A percentile compares a stretch with the other conserved stretches of the same genome.
Conservation (phyloP, 108 stramenopile genomes). For the Phaeodactylum tricornutum region DNA sequence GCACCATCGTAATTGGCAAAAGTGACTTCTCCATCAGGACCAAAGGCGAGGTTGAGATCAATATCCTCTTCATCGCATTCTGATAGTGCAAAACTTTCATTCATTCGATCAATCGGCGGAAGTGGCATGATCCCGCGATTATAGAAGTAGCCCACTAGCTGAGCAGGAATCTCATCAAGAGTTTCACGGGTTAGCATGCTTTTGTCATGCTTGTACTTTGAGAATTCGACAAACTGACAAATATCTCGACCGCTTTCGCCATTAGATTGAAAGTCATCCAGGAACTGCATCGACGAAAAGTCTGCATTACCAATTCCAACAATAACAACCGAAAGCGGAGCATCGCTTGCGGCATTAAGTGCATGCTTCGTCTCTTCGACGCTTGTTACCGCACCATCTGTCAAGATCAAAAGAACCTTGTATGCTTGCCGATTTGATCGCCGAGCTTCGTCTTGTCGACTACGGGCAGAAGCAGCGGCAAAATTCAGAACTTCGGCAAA, state of each 20-base stretch:
- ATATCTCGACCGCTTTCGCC: conserved; percentile 49
- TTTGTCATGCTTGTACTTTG: conserved; percentile 25
- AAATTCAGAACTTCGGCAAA: conserved; percentile 76
- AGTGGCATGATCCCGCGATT: conserved; percentile 32
- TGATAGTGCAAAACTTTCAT: neutral
- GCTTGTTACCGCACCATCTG: conserved; percentile 84
- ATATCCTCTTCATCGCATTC: conserved; percentile 21
- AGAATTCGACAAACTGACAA: conserved; percentile 74
- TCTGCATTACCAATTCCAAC: conserved; percentile 79
- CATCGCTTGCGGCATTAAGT: conserved; percentile 39
- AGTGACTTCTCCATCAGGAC: conserved; percentile 7
- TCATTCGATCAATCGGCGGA: conserved; percentile 12
- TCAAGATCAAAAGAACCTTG: conserved; percentile 79
- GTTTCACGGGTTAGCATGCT: conserved; percentile 50
- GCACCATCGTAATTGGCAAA: conserved; percentile 4
- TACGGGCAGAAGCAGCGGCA: conserved; percentile 44
- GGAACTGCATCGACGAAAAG: conserved; percentile 70
- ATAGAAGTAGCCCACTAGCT: conserved; percentile 63
- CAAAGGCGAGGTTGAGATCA: conserved; percentile 17
- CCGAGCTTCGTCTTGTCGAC: conserved; percentile 20
- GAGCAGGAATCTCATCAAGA: conserved; percentile 74
- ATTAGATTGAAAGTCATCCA: conserved; percentile 44
- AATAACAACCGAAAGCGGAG: conserved; percentile 76
- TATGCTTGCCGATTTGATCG: conserved; percentile 39
- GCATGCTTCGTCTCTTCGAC: conserved; percentile 50